Evolutionary conservation across 495 filamentous ascomycete genomes (phyloP).

Genomic region (Podospora pseudocomata): DNA sequence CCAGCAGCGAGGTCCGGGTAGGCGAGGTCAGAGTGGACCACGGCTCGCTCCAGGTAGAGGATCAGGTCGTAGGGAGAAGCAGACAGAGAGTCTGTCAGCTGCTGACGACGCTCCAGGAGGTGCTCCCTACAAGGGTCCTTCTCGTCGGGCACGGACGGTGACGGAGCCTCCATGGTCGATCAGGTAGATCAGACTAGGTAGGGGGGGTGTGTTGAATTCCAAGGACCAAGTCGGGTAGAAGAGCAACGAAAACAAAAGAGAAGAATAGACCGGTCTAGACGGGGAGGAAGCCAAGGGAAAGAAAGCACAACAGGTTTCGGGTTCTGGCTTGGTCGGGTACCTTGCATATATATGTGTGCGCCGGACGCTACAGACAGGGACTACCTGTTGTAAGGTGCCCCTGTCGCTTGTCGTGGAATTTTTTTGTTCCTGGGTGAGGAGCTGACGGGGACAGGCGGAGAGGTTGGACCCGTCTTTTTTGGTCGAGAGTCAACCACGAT

Average conservation of each 20-base stretch:
- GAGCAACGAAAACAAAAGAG: not conserved
- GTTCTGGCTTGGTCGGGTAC: slow-evolving; percentile 1
- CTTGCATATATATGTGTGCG: slow-evolving; percentile 8
- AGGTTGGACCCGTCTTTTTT: not conserved
- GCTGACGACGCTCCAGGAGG: slow-evolving; percentile 45
- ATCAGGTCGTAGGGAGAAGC: slow-evolving; percentile 71
- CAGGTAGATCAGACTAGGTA: slow-evolving; percentile 5
- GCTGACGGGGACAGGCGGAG: no score
- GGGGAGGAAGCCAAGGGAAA: slow-evolving; percentile 1
- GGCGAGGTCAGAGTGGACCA: slow-evolving; percentile 65
- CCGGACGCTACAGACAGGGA: not conserved
- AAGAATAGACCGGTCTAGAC: slow-evolving; percentile 28
- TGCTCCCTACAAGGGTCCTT: slow-evolving; percentile 33
- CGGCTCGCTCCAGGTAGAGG: slow-evolving; percentile 68
- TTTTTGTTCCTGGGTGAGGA: not conserved
- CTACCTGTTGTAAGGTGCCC: not conserved
- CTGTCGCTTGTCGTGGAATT: not conserved
- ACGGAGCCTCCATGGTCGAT: slow-evolving; percentile 38
- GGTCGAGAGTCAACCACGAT: not conserved
- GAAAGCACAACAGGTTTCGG: slow-evolving; percentile 1
- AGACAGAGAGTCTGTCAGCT: slow-evolving; percentile 47
- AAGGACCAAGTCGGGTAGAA: slow-evolving; percentile 5
- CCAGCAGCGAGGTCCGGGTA: slow-evolving; percentile 88
- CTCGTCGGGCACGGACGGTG: slow-evolving; percentile 32
- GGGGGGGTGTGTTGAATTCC: slow-evolving; percentile 5